Base-by-base conservation (phyloP, 1,284 basidiomycete species). In the Leccinum pachyderme region DNA sequence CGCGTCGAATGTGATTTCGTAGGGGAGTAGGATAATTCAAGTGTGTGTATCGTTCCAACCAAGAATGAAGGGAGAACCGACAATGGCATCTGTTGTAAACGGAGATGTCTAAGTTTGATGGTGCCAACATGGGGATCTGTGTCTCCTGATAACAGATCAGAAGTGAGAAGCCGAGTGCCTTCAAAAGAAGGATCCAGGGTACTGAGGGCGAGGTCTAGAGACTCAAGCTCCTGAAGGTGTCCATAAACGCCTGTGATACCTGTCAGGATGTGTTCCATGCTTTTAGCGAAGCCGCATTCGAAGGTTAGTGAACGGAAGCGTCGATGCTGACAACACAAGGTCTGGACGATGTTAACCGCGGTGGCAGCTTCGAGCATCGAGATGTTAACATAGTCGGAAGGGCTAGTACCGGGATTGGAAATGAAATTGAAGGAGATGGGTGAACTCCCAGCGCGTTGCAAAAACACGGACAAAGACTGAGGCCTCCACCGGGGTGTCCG, bases 51-150 rank as follows among this genome's bases (percentile, higher is more conserved):
- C 53, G 74, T 72, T 31, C 63, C 60, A 48, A 78, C 60, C 49
- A 76, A 67, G 50, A 65, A 63, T 5, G 63, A 54, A 11, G 76
- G 71, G 4, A 79, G 63, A 49, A 66, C 65, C 39, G 71, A 70
- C 18, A 73, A 63, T 25, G 78, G 76, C 25, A 81, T 61, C 61
- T 76, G 68, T 52, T 73, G 68, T 24, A 80, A 56, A 53, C 73
- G 72, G 27, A 81, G 72, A 57, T 71, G 61, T 46, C 62, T 64
- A 15, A 80, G 64, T 13, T 53, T 46, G 35, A 55, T 63, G 12
- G 59, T 22, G 51, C 49, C 43, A 13, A 9, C 49, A 18, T 57
- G 11, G 4, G 55, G 35, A 35, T 29, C 25, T 49, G 55, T 63
- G 39, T 56, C 47, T 33, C 43, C 41, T 7, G 56, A 62, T 25